Percentiles rank a stretch among this genome's conserved stretches.
Conservation (phyloP, 1,139 yeast species). For the Candida neerlandica region DNA sequence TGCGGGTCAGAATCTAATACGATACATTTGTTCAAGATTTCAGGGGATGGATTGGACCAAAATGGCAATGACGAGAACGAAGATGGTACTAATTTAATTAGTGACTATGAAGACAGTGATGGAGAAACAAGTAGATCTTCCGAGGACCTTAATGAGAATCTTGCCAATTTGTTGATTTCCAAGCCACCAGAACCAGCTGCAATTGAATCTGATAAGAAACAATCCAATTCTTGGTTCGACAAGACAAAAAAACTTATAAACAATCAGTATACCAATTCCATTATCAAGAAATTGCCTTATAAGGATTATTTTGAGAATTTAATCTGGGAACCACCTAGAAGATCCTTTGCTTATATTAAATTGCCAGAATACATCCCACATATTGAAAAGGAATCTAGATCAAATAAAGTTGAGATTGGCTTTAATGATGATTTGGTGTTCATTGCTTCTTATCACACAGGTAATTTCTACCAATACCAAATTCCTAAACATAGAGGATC, state of each 20-base stretch:
- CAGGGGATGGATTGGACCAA: constrained; percentile 13
- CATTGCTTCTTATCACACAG: constrained; percentile 44
- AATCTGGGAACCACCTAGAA: constrained; percentile 47
- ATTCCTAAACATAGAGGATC: constrained; percentile 24
- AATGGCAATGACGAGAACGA: constrained; percentile 12
- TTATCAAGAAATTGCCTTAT: constrained; percentile 46
- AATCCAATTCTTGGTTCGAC: constrained; percentile 18
- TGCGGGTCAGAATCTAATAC: constrained; percentile 72
- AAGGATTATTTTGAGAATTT: constrained; percentile 45
- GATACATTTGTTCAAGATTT: constrained; percentile 61
- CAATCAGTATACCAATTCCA: constrained; percentile 40
- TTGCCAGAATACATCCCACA: constrained; percentile 35
- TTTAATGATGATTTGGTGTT: constrained; percentile 36
- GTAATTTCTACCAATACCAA: constrained; percentile 44
- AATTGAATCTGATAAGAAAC: constrained; percentile 7
- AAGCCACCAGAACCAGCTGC: constrained; percentile 20
- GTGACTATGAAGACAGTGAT: constrained; percentile 18
- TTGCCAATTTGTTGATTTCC: constrained; percentile 44
- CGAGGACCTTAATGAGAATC: constrained; percentile 46
- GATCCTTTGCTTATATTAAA: constrained; percentile 47
- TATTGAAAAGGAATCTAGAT: constrained; percentile 12
- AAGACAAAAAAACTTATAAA: constrained; percentile 30
- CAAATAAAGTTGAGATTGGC: constrained; percentile 40
- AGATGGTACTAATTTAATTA: constrained; percentile 11
- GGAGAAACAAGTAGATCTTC: constrained; percentile 16